Percentiles rank a stretch among this genome's conserved stretches.
These are phyloP conservation scores for Pterocarpus santalinus DNA, from an alignment of 306 rosid genomes.

Conservation along the genomic window DNA sequence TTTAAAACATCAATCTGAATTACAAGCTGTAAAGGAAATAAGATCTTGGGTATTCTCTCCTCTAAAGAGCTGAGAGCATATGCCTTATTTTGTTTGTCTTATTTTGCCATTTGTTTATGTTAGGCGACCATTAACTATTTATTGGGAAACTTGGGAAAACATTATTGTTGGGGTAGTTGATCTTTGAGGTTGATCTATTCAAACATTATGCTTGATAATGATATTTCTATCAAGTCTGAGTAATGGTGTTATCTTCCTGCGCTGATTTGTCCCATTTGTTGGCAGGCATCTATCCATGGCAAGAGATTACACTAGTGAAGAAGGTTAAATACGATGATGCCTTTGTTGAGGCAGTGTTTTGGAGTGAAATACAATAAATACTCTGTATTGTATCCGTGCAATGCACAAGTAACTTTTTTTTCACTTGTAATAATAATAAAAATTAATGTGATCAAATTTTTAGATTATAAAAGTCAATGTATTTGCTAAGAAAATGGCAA, in stretches of 20 bases:
- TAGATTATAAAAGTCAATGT: no score
- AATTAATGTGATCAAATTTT: no score
- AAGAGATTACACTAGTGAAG: conserved; percentile 94
- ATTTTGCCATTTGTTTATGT: conserved; percentile 47
- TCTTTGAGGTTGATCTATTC: conserved; percentile 99
- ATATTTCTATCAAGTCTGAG: conserved; percentile 25
- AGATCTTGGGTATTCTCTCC: conserved; percentile 32
- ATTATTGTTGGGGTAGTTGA: conserved; percentile 93
- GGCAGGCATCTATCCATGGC: conserved; percentile 92
- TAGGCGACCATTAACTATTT: conserved; percentile 94
- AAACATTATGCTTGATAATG: conserved; percentile 72
- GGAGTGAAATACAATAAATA: no score
- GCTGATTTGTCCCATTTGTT: conserved; percentile 41
- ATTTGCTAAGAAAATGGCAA: no score
- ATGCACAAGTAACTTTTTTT: no score
- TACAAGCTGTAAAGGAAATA: conserved; percentile 17
- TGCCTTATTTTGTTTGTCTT: conserved; percentile 39
- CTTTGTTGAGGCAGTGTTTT: conserved; percentile 89
- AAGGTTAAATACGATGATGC: conserved; percentile 74
- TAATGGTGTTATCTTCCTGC: conserved; percentile 1
- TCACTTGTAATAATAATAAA: no score
- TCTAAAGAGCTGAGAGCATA: background rate
- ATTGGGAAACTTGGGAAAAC: conserved; percentile 89
- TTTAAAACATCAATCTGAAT: conserved; percentile 34
- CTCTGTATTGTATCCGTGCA: no score